Evolutionary conservation across 371 early-diverging fungal species (phyloP), one percentile per base, ranked within the genome.

Genomic region (Syncephalastrum racemosum): DNA sequence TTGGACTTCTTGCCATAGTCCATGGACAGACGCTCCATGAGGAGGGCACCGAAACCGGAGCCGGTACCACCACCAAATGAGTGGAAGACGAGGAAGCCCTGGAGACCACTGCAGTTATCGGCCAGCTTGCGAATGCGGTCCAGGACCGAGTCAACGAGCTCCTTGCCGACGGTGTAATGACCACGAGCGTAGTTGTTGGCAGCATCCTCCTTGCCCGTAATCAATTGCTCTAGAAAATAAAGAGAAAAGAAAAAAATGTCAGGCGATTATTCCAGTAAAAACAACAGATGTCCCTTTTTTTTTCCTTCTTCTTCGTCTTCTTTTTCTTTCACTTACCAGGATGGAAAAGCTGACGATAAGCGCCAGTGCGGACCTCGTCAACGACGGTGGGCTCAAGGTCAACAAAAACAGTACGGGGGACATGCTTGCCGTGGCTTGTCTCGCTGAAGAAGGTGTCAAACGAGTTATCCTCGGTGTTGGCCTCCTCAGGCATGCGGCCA

Each of bases 171-270:
- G 56, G 99, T 99, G 86, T 99, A 99, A 84, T 99, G 98, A 73
- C 99, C 99, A 87, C 98, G 92, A 49, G 99, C 99, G 74, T 98
- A 99, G 91, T 99, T 99, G 89, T 99, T 99, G 70, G 98, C 99
- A 41, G 99, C 99, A 80, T 98, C 99, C 79, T 98, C 98, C 86
- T 98, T 97, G 68, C 99, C 99, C 64, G 90, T 90, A 80, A 99
- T 97, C 67, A 99, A 82, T 85, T 96, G 94, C 68, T 95, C 93
- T 54, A 42, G 5, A 20, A 24, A 27, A 41, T 10, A 16, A 18
- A 19, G 10, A 47, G 20, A 27, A 24, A 4, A 7, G 6, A 7
- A 49, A 12, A 1, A 24, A 49, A 10, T 0, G 49, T 24, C 44
- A 54, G 20, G 19, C 27, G n/a, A 15, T 19, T 18, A 48, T 48